These are phyloP conservation scores for Tripidium arundinaceum DNA, from an alignment of 202 grass and related monocot genomes.

Conservation along the genomic window DNA sequence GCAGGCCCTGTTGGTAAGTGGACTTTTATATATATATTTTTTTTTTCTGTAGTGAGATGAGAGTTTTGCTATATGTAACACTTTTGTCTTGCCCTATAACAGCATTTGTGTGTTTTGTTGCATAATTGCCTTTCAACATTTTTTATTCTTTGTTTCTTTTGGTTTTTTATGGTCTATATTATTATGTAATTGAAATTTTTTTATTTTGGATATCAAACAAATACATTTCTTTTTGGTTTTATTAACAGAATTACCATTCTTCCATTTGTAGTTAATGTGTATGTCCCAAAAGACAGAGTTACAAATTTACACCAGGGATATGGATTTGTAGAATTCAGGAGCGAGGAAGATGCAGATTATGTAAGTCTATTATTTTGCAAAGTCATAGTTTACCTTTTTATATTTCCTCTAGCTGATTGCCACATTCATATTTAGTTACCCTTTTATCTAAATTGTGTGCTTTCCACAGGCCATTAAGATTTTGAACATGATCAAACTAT, in stretches of 20 bases:
- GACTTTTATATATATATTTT: background rate
- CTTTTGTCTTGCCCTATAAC: background rate
- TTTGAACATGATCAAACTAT: slow-evolving; percentile 99
- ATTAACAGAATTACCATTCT: slow-evolving; percentile 21
- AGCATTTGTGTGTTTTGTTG: background rate
- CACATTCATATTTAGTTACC: slow-evolving; percentile 10
- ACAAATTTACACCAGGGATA: slow-evolving; percentile 99
- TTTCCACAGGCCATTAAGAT: slow-evolving; percentile 85
- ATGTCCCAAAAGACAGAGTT: slow-evolving; percentile 99
- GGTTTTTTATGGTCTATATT: background rate
- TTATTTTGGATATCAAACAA: background rate
- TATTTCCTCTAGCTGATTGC: slow-evolving; percentile 18
- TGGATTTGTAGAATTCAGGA: slow-evolving; percentile 97
- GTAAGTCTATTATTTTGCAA: slow-evolving; percentile 44
- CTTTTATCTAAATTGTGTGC: background rate
- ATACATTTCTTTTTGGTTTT: background rate
- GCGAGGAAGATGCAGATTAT: slow-evolving; percentile 97
- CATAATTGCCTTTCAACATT: background rate
- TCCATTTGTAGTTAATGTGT: slow-evolving; percentile 89
- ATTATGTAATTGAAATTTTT: background rate
- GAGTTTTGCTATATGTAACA: background rate
- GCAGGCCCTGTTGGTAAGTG: slow-evolving; percentile 94
- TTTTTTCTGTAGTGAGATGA: background rate
- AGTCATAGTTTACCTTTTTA: background rate
- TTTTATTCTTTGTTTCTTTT: background rate